These are phyloP conservation scores for Candida yuanshanica DNA, from an alignment of 805 yeast genomes.

Conservation along the genomic window DNA sequence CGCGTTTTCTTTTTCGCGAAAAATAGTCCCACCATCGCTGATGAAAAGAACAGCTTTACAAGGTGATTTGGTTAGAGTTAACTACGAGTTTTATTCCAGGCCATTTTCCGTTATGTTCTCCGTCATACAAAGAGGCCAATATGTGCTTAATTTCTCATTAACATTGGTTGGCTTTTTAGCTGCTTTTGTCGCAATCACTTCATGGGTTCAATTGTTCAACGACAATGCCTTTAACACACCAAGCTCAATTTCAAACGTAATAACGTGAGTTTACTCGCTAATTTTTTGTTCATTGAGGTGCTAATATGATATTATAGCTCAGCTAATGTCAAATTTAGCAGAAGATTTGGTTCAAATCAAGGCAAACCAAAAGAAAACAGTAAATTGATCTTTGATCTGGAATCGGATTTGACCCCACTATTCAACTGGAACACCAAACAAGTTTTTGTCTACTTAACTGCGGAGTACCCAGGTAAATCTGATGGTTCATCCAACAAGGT, in stretches of 20 bases:
- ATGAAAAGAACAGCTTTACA: too few relatives aligned
- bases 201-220: slow-evolving; percentile 42
- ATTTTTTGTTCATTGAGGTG: slow-evolving; percentile 11
- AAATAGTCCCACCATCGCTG: too few relatives aligned
- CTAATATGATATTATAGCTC: slow-evolving; percentile 17
- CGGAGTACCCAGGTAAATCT: slow-evolving; percentile 53
- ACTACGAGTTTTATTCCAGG: too few relatives aligned
- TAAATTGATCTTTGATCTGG: slow-evolving; percentile 64
- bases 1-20: too few relatives aligned
- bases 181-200: slow-evolving; percentile 41
- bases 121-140: slow-evolving; percentile 40
- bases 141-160: slow-evolving; percentile 46
- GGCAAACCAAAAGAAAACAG: slow-evolving; percentile 74
- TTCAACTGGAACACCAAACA: slow-evolving; percentile 98
- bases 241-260: slow-evolving; percentile 31
- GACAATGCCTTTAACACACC: slow-evolving; percentile 40
- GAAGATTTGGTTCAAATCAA: slow-evolving; percentile 60
- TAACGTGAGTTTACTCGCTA: slow-evolving; percentile 30
- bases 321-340: slow-evolving; percentile 46
- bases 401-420: slow-evolving; percentile 66
- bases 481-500: slow-evolving; percentile 52
- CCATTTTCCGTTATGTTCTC: slow-evolving; percentile 38
- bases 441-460: slow-evolving; percentile 85
- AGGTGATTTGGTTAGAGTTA: too few relatives aligned
- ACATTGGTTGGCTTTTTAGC: slow-evolving; percentile 45